Conservation (phyloP, 441 rosid species). For the Euphorbia celastroides region DNA sequence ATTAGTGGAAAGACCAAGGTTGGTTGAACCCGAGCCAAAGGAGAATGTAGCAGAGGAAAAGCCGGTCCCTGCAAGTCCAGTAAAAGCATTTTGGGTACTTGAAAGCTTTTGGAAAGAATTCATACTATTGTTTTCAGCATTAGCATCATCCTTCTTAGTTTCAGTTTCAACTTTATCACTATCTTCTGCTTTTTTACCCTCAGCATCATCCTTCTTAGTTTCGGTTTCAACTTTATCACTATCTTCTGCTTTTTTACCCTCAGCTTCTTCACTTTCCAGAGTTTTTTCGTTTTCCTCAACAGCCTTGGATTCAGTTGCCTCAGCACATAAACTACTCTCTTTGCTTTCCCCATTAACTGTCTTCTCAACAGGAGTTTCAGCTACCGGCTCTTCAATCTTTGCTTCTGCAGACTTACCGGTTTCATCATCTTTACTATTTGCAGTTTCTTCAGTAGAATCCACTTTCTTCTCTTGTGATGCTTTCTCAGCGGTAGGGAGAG, state of each 20-base stretch:
- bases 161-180: constrained; percentile 31
- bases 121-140: constrained; percentile 36
- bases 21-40: constrained; percentile 49
- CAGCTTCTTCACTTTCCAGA: too few relatives aligned
- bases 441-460: constrained; percentile 25
- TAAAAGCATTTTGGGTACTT: constrained; percentile 83
- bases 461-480: constrained; percentile 30
- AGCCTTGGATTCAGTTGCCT: constrained; percentile 22
- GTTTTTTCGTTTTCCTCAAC: constrained; percentile 31
- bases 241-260: constrained; percentile 12
- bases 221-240: too few relatives aligned
- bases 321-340: constrained; percentile 19
- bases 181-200: constrained; percentile 10
- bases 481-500: constrained; percentile 28
- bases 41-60: constrained; percentile 57
- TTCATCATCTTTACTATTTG: constrained; percentile 26
- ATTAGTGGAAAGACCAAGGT: too few relatives aligned
- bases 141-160: constrained; percentile 27
- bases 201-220: too few relatives aligned
- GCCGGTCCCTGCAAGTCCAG: constrained; percentile 86
- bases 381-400: constrained; percentile 24
- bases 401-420: constrained; percentile 22
- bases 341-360: constrained; percentile 22
- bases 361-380: constrained; percentile 30
- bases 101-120: constrained; percentile 88